These are phyloP conservation scores for Tuber borchii DNA, from an alignment of 495 filamentous ascomycete genomes.

Conservation along the genomic window DNA sequence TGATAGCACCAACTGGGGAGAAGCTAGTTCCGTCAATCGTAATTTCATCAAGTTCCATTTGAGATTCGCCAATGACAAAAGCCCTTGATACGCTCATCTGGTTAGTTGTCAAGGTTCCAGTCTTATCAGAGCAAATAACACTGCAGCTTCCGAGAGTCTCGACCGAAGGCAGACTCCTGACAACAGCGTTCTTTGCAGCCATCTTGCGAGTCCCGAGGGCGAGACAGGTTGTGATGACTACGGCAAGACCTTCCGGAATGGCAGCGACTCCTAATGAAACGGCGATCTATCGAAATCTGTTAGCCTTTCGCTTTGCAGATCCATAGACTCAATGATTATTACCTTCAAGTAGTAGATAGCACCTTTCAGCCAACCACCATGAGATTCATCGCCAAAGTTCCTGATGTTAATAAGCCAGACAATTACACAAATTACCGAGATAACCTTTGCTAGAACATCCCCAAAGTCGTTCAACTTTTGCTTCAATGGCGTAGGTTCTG, in stretches of 20 bases:
- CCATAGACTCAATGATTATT: slow-evolving; percentile 19
- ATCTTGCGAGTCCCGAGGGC: slow-evolving; percentile 95
- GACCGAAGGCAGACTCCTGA: slow-evolving; percentile 89
- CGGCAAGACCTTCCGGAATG: slow-evolving; percentile 93
- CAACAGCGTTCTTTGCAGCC: slow-evolving; percentile 96
- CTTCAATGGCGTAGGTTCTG: slow-evolving; percentile 92
- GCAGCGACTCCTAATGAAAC: slow-evolving; percentile 97
- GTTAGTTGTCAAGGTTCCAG: slow-evolving; percentile 95
- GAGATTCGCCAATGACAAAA: slow-evolving; percentile 68
- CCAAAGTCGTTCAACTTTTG: slow-evolving; percentile 99
- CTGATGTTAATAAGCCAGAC: slow-evolving; percentile 98
- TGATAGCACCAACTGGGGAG: slow-evolving; percentile 69
- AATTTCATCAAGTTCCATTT: slow-evolving; percentile 73
- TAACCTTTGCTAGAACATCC: slow-evolving; percentile 93
- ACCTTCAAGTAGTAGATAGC: slow-evolving; percentile 97
- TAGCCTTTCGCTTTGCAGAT: slow-evolving; percentile 2
- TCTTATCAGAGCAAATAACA: slow-evolving; percentile 99
- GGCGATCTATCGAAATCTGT: slow-evolving; percentile 58
- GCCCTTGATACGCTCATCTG: slow-evolving; percentile 98
- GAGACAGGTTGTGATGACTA: slow-evolving; percentile 95
- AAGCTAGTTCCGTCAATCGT: slow-evolving; percentile 93
- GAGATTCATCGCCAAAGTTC: slow-evolving; percentile 89
- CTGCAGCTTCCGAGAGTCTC: slow-evolving; percentile 98
- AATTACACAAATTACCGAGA: slow-evolving; percentile 88
- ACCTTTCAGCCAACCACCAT: slow-evolving; percentile 92